Evolutionary conservation across 345 rosid genomes (phyloP), one percentile per base, ranked within the genome.

Genomic region (Punica granatum): DNA sequence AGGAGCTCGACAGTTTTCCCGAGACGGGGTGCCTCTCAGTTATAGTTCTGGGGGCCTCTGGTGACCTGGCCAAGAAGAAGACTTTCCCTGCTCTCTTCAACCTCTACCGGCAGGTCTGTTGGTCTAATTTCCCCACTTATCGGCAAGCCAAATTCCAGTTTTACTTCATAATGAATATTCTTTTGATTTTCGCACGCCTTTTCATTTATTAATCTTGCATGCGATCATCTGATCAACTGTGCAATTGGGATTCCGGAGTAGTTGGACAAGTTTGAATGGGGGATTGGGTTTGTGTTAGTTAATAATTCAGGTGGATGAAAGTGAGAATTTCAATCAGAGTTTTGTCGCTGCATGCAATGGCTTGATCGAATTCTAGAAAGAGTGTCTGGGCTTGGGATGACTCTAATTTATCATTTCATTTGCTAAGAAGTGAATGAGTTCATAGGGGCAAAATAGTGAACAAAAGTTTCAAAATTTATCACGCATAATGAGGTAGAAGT

Each of bases 1-100:
- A 44, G 46, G 90, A 85, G 33, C 21, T 68, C 5, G 93, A 78
- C 43, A 42, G 51, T 71, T 84, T 69, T 67, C 61, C 75, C 4
- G 99, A 88, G 82, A 80, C 85, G 53, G 98, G 99, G 34, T 84
- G 96, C 77, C 92, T 94, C 67, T 89, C 98, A 13, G 81, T 92
- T 70, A 66, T 88, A 37, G 96, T 92, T 67, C 89, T 92, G 34
- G 98, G 98, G 74, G 98, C 98, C 67, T 89, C 96, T 72, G 96
- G 98, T 77, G 98, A 92, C 86, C 95, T 92, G 68, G 98, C 98
- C 67, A 92, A 90, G 87, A 92, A 92, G 84, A 92, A 92, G 82
- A 92, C 98, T 69, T 92, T 92, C 71, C 96, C 98, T 26, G 98
- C 98, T 9, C 94, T 92, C 42, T 92, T 85, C 86, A 71, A 89